Evolutionary conservation across 2,329 filamentous ascomycete species (phyloP).

Genomic region (Lachnellula arida): DNA sequence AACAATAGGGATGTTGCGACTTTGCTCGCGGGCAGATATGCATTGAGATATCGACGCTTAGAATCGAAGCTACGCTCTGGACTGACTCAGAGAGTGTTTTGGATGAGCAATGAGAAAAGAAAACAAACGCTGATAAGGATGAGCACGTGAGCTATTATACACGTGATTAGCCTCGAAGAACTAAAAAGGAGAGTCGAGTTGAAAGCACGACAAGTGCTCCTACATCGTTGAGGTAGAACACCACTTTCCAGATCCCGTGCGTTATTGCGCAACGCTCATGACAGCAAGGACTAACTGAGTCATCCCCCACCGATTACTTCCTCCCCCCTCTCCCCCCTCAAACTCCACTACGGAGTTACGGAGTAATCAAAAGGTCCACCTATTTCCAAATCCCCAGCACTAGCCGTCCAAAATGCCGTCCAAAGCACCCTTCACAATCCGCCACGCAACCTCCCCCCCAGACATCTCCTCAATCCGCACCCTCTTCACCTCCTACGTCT

Average conservation of each 20-base stretch:
- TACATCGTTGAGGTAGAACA: background rate
- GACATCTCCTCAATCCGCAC: constrained; percentile 40
- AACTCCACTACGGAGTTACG: background rate
- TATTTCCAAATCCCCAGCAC: background rate
- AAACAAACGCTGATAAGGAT: too few species aligned
- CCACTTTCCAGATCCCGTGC: too few species aligned
- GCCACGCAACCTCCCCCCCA: constrained; percentile 35
- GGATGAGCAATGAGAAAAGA: too few species aligned
- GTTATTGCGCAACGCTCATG: too few species aligned
- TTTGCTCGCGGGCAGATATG: too few species aligned
- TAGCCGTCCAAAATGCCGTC: background rate
- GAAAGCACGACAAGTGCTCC: background rate
- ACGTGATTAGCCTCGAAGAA: too few species aligned
- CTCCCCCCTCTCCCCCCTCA: background rate
- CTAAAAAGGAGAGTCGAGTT: too few species aligned
- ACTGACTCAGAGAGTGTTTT: too few species aligned
- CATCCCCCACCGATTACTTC: background rate
- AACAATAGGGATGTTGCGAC: too few species aligned
- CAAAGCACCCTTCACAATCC: constrained; percentile 27
- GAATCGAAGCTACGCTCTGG: too few species aligned
- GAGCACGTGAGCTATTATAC: too few species aligned
- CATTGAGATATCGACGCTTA: too few species aligned
- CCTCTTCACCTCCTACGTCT: constrained; percentile 40
- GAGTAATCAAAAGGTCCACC: background rate
- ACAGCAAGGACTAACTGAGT: background rate